Evolutionary conservation across 164 flowering plant genomes (phyloP), one percentile per base, ranked within the genome.

Genomic region (Tetrastigma voinierianum): DNA sequence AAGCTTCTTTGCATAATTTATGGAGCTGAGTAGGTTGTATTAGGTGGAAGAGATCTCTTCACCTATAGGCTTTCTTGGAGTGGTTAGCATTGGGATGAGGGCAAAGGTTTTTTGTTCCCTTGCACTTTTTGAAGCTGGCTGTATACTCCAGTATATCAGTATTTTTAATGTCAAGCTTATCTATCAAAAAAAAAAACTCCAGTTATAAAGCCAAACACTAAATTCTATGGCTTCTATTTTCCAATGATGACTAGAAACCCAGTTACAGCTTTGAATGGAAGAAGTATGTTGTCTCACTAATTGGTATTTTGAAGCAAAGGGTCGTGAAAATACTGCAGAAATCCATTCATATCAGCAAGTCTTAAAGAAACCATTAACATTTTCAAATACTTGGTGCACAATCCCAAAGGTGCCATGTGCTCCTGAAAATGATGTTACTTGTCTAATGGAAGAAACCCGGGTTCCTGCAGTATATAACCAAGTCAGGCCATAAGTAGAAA

Each of bases 321-420:
- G 8, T 25, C 6, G 23, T 19, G 18, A 52, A 52, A 14, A 52
- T 4, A 19, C 19, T 17, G 21, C 32, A 55, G 4, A 16, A 55
- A 2, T 9, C 58, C 0, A 32, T 49, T n/a, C 52, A 49, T 11
- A 55, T 55, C 32, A 55, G 11, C 23, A 11, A 55, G 15, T 21
- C 23, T n/a, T 32, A 3, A 19, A 55, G 15, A 1, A 19, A 20
- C 15, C 13, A 11, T 12, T 40, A 17, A 43, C 43, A 10, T 51
- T 54, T 64, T 9, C n/a, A 59, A 48, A 45, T 78, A 91, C 98
- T 95, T 92, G 98, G 58, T 96, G 96, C 61, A 96, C 95, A 64
- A 93, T 88, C 12, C 99, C 98, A 68, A 93, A 93, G 53, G 63
- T 74, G 25, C 99, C 99, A 90, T 84, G 11, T 70, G 76, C 72